A percentile compares a stretch with the other conserved stretches of the same genome.
phyloP scores from a whole-genome alignment of 148 eudicot species.

The Heliosperma pusillum region DNA sequence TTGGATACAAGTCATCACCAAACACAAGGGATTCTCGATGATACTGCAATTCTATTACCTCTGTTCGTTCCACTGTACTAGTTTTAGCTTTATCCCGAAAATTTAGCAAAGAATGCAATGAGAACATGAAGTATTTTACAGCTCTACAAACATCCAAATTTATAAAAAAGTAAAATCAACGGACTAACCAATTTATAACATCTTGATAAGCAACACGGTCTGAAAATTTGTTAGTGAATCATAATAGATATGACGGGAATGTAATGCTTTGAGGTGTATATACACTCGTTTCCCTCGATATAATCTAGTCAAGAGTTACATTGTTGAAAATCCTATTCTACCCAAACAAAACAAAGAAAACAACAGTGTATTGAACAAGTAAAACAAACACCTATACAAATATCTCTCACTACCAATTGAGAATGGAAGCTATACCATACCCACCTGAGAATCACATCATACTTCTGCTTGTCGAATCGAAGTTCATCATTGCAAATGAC shows the following conservation, averaged over 20 bases:
- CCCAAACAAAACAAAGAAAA: slow-evolving; percentile 2
- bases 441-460: slow-evolving; percentile 10
- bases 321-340: neutral
- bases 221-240: neutral
- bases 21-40: too few relatives aligned
- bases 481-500: slow-evolving; percentile 34
- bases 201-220: too few relatives aligned
- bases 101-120: too few relatives aligned
- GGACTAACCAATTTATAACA: too few relatives aligned
- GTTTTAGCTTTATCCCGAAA: too few relatives aligned
- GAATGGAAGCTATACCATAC: neutral
- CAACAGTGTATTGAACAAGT: neutral
- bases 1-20: too few relatives aligned
- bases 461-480: slow-evolving; percentile 17
- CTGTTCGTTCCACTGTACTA: too few relatives aligned
- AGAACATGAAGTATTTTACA: too few relatives aligned
- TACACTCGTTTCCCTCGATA: slow-evolving; percentile 1
- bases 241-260: neutral
- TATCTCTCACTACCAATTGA: neutral
- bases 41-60: too few relatives aligned
- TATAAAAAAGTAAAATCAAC: too few relatives aligned
- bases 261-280: neutral
- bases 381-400: slow-evolving; percentile 13
- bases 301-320: neutral
- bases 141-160: too few relatives aligned